Evolutionary conservation across 2,329 filamentous ascomycete genomes (phyloP), one percentile per base, ranked within the genome.

Genomic region (Westerdykella aurantiaca): DNA sequence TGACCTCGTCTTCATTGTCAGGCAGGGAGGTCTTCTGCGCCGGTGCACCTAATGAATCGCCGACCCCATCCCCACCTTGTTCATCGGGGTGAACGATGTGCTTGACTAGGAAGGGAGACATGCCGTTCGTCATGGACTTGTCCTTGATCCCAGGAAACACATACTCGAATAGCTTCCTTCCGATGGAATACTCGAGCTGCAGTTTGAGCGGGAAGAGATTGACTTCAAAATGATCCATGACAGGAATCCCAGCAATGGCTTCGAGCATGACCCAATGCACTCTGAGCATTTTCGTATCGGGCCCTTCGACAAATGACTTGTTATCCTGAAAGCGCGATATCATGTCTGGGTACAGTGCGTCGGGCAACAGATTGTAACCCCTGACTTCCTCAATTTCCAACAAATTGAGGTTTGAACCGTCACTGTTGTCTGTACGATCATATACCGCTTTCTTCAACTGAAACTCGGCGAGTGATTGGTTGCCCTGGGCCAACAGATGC

Each of bases 231-330:
- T 94, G 86, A 56, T 97, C 91, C 75, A 98, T 88, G 25, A 98
- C 90, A 0, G 91, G 88, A 49, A 98, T 98, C 39, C 93, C 93
- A 31, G 91, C 93, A 65, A 98, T 96, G 6, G 93, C 90, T 69
- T 98, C 93, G 4, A 98, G 77, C 88, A 96, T 96, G 63, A 96
- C 83, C 88, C 94, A 98, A 63, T 95, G 93, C 11, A 99, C 87
- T 29, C 85, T 82, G 41, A 98, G 79, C 85, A 97, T 97, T 60
- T 89, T 88, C 37, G 79, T 77, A 48, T 85, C 81, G 41, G 75
- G 71, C n/a, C 76, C 68, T 37, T 80, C 76, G 25, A 76, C 73
- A 51, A 63, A 72, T 57, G 51, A 73, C 61, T 65, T 79, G 44
- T 64, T 78, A 48, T 95, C 86, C 17, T 85, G 72, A 59, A 95